These are phyloP conservation scores for Solanum paucissectum DNA, from an alignment of 257 asterid species.

Conservation along the genomic window DNA sequence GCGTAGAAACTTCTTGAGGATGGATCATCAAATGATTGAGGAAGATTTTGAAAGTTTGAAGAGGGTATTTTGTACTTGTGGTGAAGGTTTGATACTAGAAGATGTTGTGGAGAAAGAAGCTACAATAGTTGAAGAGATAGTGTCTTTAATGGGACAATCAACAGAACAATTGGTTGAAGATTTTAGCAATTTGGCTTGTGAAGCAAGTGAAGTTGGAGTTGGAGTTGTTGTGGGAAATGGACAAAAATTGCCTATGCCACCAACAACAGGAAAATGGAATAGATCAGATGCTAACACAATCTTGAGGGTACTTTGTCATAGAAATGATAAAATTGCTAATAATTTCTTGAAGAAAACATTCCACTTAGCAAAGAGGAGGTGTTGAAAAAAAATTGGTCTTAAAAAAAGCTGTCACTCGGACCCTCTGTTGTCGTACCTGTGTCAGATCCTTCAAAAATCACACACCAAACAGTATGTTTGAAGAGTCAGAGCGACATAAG, in stretches of 20 bases:
- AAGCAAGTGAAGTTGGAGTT: conserved; percentile 51
- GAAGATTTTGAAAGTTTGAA: conserved; percentile 64
- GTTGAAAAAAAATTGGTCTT: neutral
- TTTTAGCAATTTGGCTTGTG: conserved; percentile 66
- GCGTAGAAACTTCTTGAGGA: conserved; percentile 33
- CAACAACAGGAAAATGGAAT: conserved; percentile 80
- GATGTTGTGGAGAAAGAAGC: conserved; percentile 61
- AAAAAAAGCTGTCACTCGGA: neutral
- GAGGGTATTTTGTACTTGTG: conserved; percentile 47
- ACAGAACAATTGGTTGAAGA: conserved; percentile 81
- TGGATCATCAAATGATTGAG: conserved; percentile 68
- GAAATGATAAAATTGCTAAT: conserved; percentile 67
- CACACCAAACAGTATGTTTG: neutral
- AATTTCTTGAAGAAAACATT: conserved; percentile 66
- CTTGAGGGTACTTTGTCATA: conserved; percentile 66
- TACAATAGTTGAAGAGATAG: conserved; percentile 61
- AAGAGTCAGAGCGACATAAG: neutral
- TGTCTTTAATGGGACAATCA: conserved; percentile 58
- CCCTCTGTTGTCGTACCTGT: neutral
- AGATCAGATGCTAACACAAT: conserved; percentile 76
- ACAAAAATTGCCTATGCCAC: conserved; percentile 77
- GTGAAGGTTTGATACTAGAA: conserved; percentile 65
- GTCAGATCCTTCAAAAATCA: neutral
- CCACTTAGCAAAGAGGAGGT: conserved; percentile 70
- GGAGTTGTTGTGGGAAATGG: conserved; percentile 42